Evolutionary conservation across 805 yeast genomes (phyloP).

Genomic region (Monosporozyma solicola): DNA sequence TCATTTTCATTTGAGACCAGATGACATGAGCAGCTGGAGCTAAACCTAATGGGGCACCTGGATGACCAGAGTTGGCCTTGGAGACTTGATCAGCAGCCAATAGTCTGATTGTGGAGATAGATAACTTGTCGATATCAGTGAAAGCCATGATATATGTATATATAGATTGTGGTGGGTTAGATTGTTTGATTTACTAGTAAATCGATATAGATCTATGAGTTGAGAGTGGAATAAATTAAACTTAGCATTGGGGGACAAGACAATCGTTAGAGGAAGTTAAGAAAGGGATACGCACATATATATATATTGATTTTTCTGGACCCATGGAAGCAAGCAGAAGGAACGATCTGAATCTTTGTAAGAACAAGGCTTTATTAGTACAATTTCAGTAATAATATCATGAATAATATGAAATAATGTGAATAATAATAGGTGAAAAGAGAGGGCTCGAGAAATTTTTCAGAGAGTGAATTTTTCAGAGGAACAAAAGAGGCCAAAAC

Average conservation of each 20-base stretch:
- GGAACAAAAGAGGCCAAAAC: too few species aligned
- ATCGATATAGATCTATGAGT: background rate
- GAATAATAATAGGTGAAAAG: too few species aligned
- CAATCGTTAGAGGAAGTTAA: background rate
- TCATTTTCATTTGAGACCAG: slow-evolving; percentile 72
- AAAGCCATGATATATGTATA: slow-evolving; percentile 20
- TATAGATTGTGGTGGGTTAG: background rate
- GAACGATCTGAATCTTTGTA: too few species aligned
- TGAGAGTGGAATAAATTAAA: background rate
- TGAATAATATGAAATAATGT: too few species aligned
- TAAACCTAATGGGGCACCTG: slow-evolving; percentile 98
- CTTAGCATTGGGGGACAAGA: too few species aligned
- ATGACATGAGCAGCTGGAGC: slow-evolving; percentile 92
- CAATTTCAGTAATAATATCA: too few species aligned
- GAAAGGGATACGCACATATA: background rate
- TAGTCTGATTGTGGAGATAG: slow-evolving; percentile 81
- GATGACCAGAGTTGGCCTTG: slow-evolving; percentile 93
- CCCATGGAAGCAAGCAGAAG: too few species aligned
- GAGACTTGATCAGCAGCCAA: slow-evolving; percentile 82
- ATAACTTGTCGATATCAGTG: slow-evolving; percentile 58
- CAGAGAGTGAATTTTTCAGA: too few species aligned
- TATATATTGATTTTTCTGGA: background rate
- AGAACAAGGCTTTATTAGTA: too few species aligned
- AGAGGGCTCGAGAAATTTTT: too few species aligned
- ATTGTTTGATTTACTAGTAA: background rate